A percentile compares a stretch with the other conserved stretches of the same genome.
Evolutionary conservation across 2,329 filamentous ascomycete genomes (phyloP).

Genomic region (Aspergillus intermedius): DNA sequence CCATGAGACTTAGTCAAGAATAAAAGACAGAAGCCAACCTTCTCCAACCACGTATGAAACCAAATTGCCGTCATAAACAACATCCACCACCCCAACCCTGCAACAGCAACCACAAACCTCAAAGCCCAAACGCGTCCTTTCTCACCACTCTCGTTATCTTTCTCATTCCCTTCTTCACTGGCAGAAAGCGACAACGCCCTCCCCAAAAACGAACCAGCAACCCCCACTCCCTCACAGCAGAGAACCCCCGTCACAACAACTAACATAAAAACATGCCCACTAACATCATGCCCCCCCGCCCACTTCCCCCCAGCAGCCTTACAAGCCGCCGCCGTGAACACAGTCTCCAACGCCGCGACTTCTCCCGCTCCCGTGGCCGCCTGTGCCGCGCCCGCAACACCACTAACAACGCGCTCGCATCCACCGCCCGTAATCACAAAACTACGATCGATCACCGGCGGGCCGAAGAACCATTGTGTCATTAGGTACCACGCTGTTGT

Average conservation of each 20-base stretch:
- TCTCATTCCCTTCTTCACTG: constrained; percentile 45
- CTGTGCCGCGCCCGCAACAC: constrained; percentile 27
- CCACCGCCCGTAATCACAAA: constrained; percentile 84
- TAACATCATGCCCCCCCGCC: constrained; percentile 94
- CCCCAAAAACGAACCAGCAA: constrained; percentile 30
- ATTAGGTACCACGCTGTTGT: constrained; percentile 77
- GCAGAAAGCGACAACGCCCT: neutral
- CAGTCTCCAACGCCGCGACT: constrained; percentile 37
- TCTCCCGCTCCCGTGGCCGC: constrained; percentile 1
- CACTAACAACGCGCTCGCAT: constrained; percentile 58
- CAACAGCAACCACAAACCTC: constrained; percentile 51
- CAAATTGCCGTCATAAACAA: constrained; percentile 96
- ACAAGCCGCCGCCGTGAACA: constrained; percentile 71
- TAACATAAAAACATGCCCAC: constrained; percentile 88
- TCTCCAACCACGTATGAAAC: constrained; percentile 98
- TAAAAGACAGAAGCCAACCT: constrained; percentile 44
- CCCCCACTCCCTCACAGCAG: constrained; percentile 65
- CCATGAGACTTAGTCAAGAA: constrained; percentile 2
- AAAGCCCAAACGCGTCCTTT: constrained; percentile 48
- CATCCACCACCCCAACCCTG: constrained; percentile 83
- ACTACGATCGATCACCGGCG: constrained; percentile 79
- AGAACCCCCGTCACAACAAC: constrained; percentile 77
- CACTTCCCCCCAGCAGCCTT: constrained; percentile 75
- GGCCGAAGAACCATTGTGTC: constrained; percentile 96
- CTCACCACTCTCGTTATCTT: constrained; percentile 18